Percentiles rank a stretch among this genome's conserved stretches.
phyloP scores from a whole-genome alignment of 352 stramenopile species.

The Discostella stelligera region DNA sequence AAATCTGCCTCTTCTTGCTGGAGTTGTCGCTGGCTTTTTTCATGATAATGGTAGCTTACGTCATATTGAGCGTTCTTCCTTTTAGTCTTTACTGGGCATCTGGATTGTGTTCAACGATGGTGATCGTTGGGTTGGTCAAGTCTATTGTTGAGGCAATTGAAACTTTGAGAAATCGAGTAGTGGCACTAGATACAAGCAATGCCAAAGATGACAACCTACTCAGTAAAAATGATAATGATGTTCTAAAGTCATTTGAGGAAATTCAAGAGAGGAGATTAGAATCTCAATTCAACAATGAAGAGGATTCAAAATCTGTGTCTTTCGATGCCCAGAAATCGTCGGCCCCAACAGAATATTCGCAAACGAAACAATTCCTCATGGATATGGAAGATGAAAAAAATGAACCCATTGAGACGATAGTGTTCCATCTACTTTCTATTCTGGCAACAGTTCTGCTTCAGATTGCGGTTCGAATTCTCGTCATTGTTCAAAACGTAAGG shows the following conservation, averaged over 20 bases:
- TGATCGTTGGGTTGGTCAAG: conserved; percentile 29
- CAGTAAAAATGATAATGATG: conserved; percentile 9
- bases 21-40: conserved; percentile 34
- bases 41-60: conserved; percentile 14
- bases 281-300: conserved; percentile 8
- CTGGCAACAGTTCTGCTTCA: conserved; percentile 35
- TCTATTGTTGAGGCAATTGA: conserved; percentile 9
- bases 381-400: conserved; percentile 16
- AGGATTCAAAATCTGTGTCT: conserved; percentile 1
- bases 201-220: conserved; percentile 4
- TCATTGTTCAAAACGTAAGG: conserved; percentile 42
- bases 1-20: conserved; percentile 36
- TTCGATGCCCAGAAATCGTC: conserved; percentile 8
- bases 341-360: conserved; percentile 11
- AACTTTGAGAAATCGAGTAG: conserved; percentile 16
- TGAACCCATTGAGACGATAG: conserved; percentile 19
- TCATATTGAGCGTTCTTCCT: conserved; percentile 22
- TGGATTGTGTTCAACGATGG: conserved; percentile 24
- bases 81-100: conserved; percentile 21
- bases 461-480: conserved; percentile 35
- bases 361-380: conserved; percentile 35
- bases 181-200: conserved; percentile 11
- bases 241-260: conserved; percentile 24
- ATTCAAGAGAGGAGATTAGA: conserved; percentile 12
- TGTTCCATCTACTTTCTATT: conserved; percentile 36